Base-by-base conservation (phyloP, 495 filamentous ascomycete genomes). In the Amphirosellinia nigrospora region DNA sequence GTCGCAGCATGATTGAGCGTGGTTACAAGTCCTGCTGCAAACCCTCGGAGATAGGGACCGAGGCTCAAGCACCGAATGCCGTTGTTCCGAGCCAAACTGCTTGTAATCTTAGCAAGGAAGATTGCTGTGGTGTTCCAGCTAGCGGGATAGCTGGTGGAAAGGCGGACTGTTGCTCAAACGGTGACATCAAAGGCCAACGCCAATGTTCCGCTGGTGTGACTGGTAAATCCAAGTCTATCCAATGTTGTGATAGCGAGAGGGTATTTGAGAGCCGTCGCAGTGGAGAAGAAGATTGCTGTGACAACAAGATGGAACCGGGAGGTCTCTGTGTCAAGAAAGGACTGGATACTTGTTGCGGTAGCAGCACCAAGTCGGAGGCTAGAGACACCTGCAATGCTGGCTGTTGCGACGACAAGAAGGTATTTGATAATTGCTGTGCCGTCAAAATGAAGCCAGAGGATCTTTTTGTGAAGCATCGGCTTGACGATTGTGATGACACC, bases 1-100 rank as follows among this genome's bases (percentile, higher is more conserved):
- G 66, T 30, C 66, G 56, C 11, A 63, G 41, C 56, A 60, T 69
- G 55, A 59, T 69, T 30, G 66, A 69, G 16, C 66, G 66, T 62
- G 66, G 66, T 19, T 65, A 52, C 34, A 65, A 52, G 32, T 53
- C 63, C 41, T 65, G 63, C 32, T 65, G 63, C 63, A 65, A 65
- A 32, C 3, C 46, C 28, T 16, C 63, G 46, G 63, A 41, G 5
- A 45, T 10, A 19, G 62, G 6, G 28, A 38, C 45, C 11, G 28
- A 9, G 28, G 9, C n/a, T 32, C 41, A 52, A 26, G 21, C 26
- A 10, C 36, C 23, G 28, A 58, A 34, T 36, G 30, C 55, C 19
- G 32, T 36, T 34, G 16, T 36, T 58, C 6, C 30, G 8, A 32
- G 19, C 16, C 30, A 19, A 34, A 58, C 19, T 36, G 2, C 1